Evolutionary conservation across 306 rosid species (phyloP), one percentile per base, ranked within the genome.

Genomic region (Castanea sativa): DNA sequence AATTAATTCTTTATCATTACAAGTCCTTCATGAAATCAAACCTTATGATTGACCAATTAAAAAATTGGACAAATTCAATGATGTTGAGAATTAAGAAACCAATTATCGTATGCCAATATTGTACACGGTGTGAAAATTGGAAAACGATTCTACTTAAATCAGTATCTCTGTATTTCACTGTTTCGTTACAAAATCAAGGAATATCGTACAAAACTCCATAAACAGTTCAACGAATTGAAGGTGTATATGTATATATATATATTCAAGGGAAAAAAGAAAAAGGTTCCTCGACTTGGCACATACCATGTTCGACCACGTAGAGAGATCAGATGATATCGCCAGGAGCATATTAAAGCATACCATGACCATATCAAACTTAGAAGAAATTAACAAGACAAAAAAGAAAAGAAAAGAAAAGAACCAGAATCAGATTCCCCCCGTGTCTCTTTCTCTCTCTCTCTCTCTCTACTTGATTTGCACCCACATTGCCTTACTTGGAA

Each of bases 401-500:
- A 41, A 41, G 11, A 38, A 38, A 38, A 38, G 45, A 7, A 6
- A 7, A 41, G 2, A 2, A 38, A 38, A 2, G 11, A 38, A 38
- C 45, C 11, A 41, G 45, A 41, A 41, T 41, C 11, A 41, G 45
- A 41, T 41, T 41, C 45, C 45, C 45, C 45, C 45, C 45, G 11
- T 29, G 30, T 1, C 3, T 29, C 30, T 29, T 2, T 29, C 30
- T 29, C 30, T 41, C 45, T 41, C 45, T 38, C 6, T 38, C 45
- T 49, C 14, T 23, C 67, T 59, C 20, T 76, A 71, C 45, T 67
- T 32, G 18, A 92, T 83, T 12, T 81, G 79, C 49, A 93, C 89
- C 99, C 99, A 96, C 45, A 82, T 55, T 32, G 79, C 96, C 13
- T 75, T 73, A 79, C 97, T 81, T 0, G 99, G 99, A 3, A 93